Percentiles rank a stretch among this genome's conserved stretches.
These are phyloP conservation scores for Trichoderma sp. DNA, from an alignment of 2,329 filamentous ascomycete species.

Conservation along the genomic window DNA sequence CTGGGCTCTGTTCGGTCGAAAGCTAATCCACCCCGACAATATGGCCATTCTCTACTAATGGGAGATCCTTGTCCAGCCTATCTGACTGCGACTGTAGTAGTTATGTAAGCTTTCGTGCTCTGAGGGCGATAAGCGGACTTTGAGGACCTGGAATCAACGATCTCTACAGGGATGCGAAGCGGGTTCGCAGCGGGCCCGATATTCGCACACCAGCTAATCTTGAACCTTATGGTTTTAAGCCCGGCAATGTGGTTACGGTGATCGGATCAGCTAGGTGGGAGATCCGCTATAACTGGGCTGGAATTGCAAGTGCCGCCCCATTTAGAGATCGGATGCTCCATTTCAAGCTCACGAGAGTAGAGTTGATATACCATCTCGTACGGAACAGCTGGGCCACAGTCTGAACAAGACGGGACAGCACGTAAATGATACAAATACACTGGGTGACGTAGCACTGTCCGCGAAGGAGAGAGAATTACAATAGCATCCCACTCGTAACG, in stretches of 20 bases:
- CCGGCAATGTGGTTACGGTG: not conserved
- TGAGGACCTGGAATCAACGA: not conserved
- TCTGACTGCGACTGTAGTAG: not conserved
- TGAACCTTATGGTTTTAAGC: not conserved
- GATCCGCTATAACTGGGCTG: slow-evolving; percentile 3
- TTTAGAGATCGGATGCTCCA: not conserved
- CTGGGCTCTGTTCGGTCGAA: slow-evolving; percentile 1
- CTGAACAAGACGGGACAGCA: not conserved
- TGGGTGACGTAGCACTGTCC: not conserved
- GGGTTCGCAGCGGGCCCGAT: not conserved
- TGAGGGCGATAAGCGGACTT: not conserved
- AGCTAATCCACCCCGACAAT: slow-evolving; percentile 14
- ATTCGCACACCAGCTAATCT: not conserved
- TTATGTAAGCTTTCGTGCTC: slow-evolving; percentile 3
- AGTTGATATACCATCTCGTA: not conserved
- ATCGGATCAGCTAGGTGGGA: not conserved
- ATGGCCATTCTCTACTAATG: not conserved
- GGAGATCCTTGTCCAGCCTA: not conserved
- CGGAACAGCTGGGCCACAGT: not conserved
- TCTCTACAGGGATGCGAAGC: not conserved
- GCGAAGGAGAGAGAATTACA: not conserved
- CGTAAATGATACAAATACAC: not conserved
- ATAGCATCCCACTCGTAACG: not conserved
- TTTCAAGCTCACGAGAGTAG: not conserved
- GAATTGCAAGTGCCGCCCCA: not conserved